Base-by-base conservation (phyloP, 2,329 filamentous ascomycete genomes). In the Tolypocladium nubicola region DNA sequence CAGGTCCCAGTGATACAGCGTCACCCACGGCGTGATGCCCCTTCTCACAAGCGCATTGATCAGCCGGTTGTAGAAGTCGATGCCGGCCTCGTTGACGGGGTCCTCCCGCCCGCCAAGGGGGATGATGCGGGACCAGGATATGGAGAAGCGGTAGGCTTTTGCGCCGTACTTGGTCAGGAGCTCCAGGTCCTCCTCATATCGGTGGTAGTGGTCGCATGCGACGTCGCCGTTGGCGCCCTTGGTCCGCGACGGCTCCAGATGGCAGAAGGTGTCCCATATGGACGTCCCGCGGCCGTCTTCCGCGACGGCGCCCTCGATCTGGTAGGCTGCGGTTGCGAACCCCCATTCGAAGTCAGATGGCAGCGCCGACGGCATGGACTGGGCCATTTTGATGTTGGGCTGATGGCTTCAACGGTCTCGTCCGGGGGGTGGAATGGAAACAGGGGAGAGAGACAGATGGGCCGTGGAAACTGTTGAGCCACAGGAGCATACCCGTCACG, bases 91-190 rank as follows among this genome's bases (percentile, higher is more conserved):
- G 65, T 86, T 87, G 63, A 87, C 63, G 1, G 83, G 79, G 62
- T 87, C 84, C 52, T 84, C 73, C 43, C 84, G 76, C 13, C 84
- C 83, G 13, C 84, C 84, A 0, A 85, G 74, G 1, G 84, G 84
- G 56, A 87, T 85, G 56, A 87, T 78, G 47, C 84, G 81, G 7
- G 83, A 81, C 84, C 84, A 87, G 10, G 83, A 82, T 40, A 87
- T 71, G 4, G 83, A 86, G 66, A 87, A 87, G 23, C 84, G 79
- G 65, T 87, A 87, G 5, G 79, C 79, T 61, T 79, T 76, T 9
- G 81, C 80, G 52, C 82, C 81, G 52, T 80, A 79, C 52, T 75
- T 68, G 62, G 81, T 82, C 60, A 88, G 68, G 9, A 87, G 72
- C 5, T 76, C 80, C 59, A 87, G 79, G 63, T 88, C 85, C 55